Evolutionary conservation across 139 green algal genomes (phyloP).

Genomic region (Coelastrella sp.): DNA sequence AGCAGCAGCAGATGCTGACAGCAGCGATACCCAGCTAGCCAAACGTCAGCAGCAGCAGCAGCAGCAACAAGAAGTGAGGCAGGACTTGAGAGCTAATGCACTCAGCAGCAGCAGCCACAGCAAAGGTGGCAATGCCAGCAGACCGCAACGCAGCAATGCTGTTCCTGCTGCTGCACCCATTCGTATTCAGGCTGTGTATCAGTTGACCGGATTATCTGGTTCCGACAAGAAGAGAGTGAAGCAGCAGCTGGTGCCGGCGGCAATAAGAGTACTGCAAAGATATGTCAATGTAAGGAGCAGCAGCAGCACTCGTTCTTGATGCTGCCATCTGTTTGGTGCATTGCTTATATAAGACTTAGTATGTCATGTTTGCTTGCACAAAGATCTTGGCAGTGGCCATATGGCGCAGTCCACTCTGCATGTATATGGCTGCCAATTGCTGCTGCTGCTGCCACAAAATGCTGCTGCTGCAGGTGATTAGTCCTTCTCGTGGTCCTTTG

Average conservation of each 20-base stretch:
- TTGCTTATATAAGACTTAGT: no score
- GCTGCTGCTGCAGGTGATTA: constrained; percentile 13
- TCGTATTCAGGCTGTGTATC: not conserved
- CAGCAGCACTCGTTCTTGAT: no score
- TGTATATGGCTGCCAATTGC: no score
- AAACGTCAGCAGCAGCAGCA: not conserved
- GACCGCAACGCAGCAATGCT: not conserved
- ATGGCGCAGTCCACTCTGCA: not conserved
- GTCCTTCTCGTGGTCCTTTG: not conserved
- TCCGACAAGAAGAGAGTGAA: not conserved
- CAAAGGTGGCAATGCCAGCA: not conserved
- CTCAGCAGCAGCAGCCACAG: constrained; percentile 11
- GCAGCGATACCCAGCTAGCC: not conserved
- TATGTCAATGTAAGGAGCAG: constrained; percentile 9
- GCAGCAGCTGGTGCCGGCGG: constrained; percentile 38
- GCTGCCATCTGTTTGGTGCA: no score
- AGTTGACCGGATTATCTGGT: constrained; percentile 1
- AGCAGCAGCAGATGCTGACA: not conserved
- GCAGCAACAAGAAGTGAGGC: not conserved
- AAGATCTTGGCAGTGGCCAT: no score
- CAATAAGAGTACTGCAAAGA: constrained; percentile 20
- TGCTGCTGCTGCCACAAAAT: not conserved
- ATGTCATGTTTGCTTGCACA: no score
- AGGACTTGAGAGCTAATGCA: no score
- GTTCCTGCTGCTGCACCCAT: not conserved